Evolutionary conservation across 257 asterid species (phyloP).

Genomic region (Fraxinus excelsior): DNA sequence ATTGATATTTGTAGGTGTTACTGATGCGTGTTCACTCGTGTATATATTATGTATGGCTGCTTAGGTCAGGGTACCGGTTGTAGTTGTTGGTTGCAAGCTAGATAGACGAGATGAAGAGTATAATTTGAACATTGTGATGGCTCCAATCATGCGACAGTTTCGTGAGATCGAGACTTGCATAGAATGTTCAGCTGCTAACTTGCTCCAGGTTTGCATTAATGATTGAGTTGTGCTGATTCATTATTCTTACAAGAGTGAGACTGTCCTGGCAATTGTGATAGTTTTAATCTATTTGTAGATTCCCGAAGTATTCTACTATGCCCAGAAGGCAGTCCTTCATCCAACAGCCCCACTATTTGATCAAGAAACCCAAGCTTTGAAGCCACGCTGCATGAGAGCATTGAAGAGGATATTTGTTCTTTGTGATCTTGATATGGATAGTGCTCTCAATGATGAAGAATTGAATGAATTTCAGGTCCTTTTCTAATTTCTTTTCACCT

Average conservation of each 20-base stretch:
- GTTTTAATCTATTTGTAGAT: slow-evolving; percentile 50
- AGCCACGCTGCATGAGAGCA: slow-evolving; percentile 89
- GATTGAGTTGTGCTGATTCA: slow-evolving; percentile 19
- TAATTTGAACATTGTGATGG: slow-evolving; percentile 69
- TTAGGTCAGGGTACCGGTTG: slow-evolving; percentile 84
- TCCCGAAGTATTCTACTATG: slow-evolving; percentile 87
- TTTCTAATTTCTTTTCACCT: slow-evolving; percentile 14
- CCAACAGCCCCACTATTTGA: slow-evolving; percentile 95
- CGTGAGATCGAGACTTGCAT: slow-evolving; percentile 94
- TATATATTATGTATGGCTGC: slow-evolving; percentile 28
- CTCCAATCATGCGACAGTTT: slow-evolving; percentile 91
- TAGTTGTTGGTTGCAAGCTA: slow-evolving; percentile 94
- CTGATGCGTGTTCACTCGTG: slow-evolving; percentile 13
- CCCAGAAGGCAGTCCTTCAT: slow-evolving; percentile 98
- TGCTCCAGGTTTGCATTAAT: slow-evolving; percentile 70
- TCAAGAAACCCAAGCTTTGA: slow-evolving; percentile 79
- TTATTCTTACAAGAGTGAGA: slow-evolving; percentile 1
- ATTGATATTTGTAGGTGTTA: slow-evolving; percentile 9
- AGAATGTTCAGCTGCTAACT: slow-evolving; percentile 87
- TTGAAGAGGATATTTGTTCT: slow-evolving; percentile 81
- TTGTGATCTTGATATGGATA: slow-evolving; percentile 95
- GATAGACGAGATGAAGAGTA: slow-evolving; percentile 76
- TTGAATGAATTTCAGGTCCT: slow-evolving; percentile 91
- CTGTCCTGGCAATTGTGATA: slow-evolving; percentile 19
- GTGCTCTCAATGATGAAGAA: slow-evolving; percentile 83